Conservation (phyloP, 78 protist species). For the Monosiga brevicollis region DNA sequence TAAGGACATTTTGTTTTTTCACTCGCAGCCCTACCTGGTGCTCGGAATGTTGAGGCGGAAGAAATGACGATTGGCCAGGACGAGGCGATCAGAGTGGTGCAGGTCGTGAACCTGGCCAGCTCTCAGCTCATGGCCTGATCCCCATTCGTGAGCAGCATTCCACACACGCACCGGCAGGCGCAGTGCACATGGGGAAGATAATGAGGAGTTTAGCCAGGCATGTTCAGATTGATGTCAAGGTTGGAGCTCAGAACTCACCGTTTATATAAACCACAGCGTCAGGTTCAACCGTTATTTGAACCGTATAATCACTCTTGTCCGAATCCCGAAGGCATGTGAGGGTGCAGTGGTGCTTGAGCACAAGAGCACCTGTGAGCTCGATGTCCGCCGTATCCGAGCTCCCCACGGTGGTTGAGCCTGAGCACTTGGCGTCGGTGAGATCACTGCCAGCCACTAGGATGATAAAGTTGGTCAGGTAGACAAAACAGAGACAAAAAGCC, state of each 20-base stretch:
- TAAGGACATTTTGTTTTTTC: too few relatives aligned
- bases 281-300: not conserved
- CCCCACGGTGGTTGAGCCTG: not conserved
- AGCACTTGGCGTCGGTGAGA: too few relatives aligned
- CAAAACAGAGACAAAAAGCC: not conserved
- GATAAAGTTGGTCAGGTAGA: not conserved
- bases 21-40: too few relatives aligned
- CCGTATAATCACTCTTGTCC: not conserved
- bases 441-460: too few relatives aligned
- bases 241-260: not conserved
- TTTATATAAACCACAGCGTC: not conserved
- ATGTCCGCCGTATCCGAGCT: not conserved
- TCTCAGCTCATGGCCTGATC: not conserved
- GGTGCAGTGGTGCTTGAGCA: not conserved
- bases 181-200: not conserved
- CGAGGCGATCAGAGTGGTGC: not conserved
- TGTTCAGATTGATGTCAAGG: not conserved
- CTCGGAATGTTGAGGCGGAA: not conserved
- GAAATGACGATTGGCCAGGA: not conserved
- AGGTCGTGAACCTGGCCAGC: not conserved
- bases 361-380: not conserved
- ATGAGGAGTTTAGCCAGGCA: not conserved
- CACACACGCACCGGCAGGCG: not conserved
- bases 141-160: too few relatives aligned
- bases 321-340: not conserved